Base-by-base conservation (phyloP, 1,139 yeast species). In the Zygotorulaspora mrakii region DNA sequence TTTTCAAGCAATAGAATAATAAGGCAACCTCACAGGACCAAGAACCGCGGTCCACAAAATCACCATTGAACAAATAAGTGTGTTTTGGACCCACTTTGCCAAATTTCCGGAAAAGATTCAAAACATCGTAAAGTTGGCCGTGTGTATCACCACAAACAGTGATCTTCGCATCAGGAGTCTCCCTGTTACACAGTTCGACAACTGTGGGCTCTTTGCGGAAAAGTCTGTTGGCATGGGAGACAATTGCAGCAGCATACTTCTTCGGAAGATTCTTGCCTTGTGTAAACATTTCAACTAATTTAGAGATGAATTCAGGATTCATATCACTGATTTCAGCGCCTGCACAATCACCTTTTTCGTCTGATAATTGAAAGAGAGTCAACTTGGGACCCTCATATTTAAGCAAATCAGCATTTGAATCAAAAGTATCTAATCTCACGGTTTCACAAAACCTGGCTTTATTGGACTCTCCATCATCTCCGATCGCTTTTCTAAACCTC, bases 1-100 rank as follows among this genome's bases (percentile, higher is more conserved):
- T 70, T 67, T 91, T 91, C 64, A 86, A 74, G 10, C 82, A 75
- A 62, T 86, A 89, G 38, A 87, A 72, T 35, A 85, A 71, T 37
- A 94, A 68, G 1, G 96, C 96, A 39, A 91, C 94, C 62, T 91
- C 99, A 59, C 95, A 85, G 3, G 96, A 87, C 97, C 98, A 91
- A 5, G 95, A 85, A 1, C 99, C 99, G 59, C 99, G 74, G 60
- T 91, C 99, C 4, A 91, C 98, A 66, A 91, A 91, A 66, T 94
- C 98, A 35, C 99, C 98, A 59, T 91, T 91, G 69, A 91, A 89
- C 42, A 91, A 67, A 60, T 85, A 91, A 12, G 79, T 73, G 62
- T 89, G 96, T 2, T 63, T 50, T 1, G 70, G 63, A 2, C 81
- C 76, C 16, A 79, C 82, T 45, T 67, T 63, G 5, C 98, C 98